A percentile compares a stretch with the other conserved stretches of the same genome.
These are phyloP conservation scores for Heterobasidion parviporum DNA, from an alignment of 1,284 basidiomycete genomes.

Conservation along the genomic window DNA sequence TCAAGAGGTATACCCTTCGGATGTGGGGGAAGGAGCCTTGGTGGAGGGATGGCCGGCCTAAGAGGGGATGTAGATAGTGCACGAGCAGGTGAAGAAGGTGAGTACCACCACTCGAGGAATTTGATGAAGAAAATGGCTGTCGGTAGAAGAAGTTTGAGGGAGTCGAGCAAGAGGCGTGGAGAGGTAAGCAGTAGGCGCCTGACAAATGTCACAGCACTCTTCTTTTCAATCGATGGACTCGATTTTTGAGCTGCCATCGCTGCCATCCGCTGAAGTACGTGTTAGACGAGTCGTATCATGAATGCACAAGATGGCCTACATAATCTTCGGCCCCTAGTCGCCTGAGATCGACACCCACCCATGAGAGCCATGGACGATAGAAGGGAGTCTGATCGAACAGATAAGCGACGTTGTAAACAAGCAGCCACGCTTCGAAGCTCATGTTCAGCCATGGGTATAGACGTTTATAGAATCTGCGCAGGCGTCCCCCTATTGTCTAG, in stretches of 20 bases:
- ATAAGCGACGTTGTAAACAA: conserved; percentile 84
- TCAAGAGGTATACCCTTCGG: conserved; percentile 56
- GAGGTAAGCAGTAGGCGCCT: conserved; percentile 40
- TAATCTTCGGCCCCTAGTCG: conserved; percentile 72
- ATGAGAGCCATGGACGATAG: conserved; percentile 88
- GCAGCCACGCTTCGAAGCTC: conserved; percentile 72
- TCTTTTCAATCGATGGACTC: conserved; percentile 20
- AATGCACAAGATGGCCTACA: conserved; percentile 29
- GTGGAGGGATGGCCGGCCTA: conserved; percentile 68
- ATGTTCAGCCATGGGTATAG: conserved; percentile 81
- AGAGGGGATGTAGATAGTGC: conserved; percentile 50
- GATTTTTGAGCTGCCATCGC: conserved; percentile 27
- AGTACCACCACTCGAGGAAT: conserved; percentile 99
- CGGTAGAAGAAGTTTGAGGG: conserved; percentile 77
- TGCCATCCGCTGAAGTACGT: conserved; percentile 28
- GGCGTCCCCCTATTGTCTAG: conserved; percentile 36
- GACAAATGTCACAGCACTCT: conserved; percentile 32
- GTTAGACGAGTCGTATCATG: neutral
- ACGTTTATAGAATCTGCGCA: conserved; percentile 55
- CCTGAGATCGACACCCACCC: conserved; percentile 79
- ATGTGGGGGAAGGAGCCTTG: conserved; percentile 66
- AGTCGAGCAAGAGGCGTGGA: conserved; percentile 63
- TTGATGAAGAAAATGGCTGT: conserved; percentile 95
- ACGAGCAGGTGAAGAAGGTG: conserved; percentile 82
- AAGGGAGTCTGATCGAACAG: conserved; percentile 83